A percentile compares a stretch with the other conserved stretches of the same genome.
Evolutionary conservation across 2,329 filamentous ascomycete species (phyloP).

Genomic region (Trichoderma koningiopsis): DNA sequence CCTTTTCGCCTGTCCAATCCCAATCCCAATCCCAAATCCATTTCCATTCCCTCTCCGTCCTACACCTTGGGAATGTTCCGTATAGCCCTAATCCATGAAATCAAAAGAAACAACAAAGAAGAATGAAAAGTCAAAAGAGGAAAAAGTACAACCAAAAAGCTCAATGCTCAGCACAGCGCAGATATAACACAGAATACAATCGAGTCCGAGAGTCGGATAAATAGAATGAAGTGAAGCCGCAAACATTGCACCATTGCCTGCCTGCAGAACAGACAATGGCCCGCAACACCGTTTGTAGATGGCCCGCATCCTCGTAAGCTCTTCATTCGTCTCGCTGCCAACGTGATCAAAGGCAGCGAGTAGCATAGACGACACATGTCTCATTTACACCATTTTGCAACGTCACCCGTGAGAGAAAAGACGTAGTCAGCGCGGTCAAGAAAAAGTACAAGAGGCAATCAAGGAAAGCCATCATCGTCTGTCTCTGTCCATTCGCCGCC

Average conservation of each 20-base stretch:
- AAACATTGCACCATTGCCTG: slow-evolving; percentile 1
- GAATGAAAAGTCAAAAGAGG: not conserved
- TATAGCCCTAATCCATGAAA: slow-evolving; percentile 9
- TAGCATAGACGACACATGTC: slow-evolving; percentile 13
- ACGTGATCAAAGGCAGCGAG: not conserved
- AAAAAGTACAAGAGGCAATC: not conserved
- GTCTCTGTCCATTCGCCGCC: slow-evolving; percentile 72
- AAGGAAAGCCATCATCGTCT: slow-evolving; percentile 59
- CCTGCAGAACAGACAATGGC: slow-evolving; percentile 7
- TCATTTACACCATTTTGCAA: slow-evolving; percentile 3
- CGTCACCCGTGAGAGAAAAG: not conserved
- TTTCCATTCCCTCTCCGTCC: not conserved
- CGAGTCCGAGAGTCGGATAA: not conserved
- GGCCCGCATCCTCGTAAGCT: slow-evolving; percentile 26
- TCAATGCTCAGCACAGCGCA: slow-evolving; percentile 10
- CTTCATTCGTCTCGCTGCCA: slow-evolving; percentile 11
- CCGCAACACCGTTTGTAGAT: slow-evolving; percentile 22
- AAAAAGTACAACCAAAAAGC: not conserved
- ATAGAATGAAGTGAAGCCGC: slow-evolving; percentile 8
- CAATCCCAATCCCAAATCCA: not conserved
- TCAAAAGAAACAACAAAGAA: not conserved
- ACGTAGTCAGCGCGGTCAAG: not conserved
- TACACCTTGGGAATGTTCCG: not conserved
- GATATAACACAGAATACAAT: slow-evolving; percentile 18
- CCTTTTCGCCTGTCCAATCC: slow-evolving; percentile 8